phyloP scores from a whole-genome alignment of 1,284 basidiomycete species.

The Neotropicomus parvogracilis region DNA sequence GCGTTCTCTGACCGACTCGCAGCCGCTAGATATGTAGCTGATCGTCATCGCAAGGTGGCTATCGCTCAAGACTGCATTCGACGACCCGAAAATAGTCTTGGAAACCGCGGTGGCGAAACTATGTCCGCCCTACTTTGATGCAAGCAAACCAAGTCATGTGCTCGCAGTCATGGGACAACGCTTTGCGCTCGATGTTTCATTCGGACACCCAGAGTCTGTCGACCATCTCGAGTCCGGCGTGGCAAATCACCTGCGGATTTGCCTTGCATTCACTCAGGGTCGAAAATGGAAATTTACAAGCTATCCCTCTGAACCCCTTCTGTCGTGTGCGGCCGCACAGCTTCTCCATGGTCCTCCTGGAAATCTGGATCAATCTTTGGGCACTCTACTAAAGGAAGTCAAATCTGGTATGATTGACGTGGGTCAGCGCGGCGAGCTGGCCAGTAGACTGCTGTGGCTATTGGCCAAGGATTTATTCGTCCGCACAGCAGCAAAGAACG shows the following conservation, averaged over 20 bases:
- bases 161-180: conserved; percentile 12
- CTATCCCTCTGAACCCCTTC: conserved; percentile 17
- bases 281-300: conserved; percentile 5
- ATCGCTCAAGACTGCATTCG: not conserved
- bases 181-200: conserved; percentile 4
- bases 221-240: conserved; percentile 4
- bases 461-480: conserved; percentile 14
- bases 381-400: not conserved
- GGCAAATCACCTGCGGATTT: conserved; percentile 7
- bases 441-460: conserved; percentile 13
- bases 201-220: conserved; percentile 8
- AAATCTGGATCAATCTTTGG: not conserved
- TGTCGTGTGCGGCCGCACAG: conserved; percentile 1
- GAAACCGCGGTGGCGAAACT: not conserved
- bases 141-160: not conserved
- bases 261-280: conserved; percentile 4
- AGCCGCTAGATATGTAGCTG: not conserved
- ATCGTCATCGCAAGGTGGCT: conserved; percentile 1
- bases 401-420: conserved; percentile 13
- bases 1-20: not conserved
- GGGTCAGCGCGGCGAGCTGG: conserved; percentile 7
- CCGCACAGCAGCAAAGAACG: not conserved
- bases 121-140: not conserved
- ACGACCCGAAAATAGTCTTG: not conserved
- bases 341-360: conserved; percentile 1